phyloP scores from a whole-genome alignment of 169 alveolate species.

The Cryptosporidium meleagridis region DNA sequence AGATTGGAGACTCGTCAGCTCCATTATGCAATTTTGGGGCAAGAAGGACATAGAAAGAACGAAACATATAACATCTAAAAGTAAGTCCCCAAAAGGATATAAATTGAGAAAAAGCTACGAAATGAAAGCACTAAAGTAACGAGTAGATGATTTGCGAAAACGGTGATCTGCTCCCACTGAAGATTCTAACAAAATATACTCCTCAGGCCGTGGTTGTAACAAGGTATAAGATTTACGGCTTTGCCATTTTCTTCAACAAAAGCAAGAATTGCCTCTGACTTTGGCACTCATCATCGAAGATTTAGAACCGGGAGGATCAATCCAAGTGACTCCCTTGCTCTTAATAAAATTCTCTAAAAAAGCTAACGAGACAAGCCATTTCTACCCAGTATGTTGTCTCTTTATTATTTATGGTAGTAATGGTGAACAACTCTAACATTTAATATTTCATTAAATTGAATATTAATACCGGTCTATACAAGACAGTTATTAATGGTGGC shows the following conservation, averaged over 20 bases:
- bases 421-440: no score
- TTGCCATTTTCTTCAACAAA: conserved; percentile 63
- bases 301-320: conserved; percentile 77
- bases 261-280: conserved; percentile 24
- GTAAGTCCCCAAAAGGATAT: neutral
- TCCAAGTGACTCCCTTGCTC: conserved; percentile 46
- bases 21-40: neutral
- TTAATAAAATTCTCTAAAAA: neutral
- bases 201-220: conserved; percentile 76
- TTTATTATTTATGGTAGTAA: no score
- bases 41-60: neutral
- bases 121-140: neutral
- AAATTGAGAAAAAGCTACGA: no score
- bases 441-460: no score
- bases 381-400: neutral
- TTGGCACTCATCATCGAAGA: conserved; percentile 71
- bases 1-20: no score
- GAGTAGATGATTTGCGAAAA: neutral
- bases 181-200: neutral
- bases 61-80: neutral
- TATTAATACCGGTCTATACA: no score
- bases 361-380: neutral
- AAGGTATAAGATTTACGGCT: conserved; percentile 72
- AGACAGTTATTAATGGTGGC: neutral
- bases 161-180: neutral